Conservation (phyloP, 2,329 filamentous ascomycete genomes). For the Aaosphaeria pasadenensis region DNA sequence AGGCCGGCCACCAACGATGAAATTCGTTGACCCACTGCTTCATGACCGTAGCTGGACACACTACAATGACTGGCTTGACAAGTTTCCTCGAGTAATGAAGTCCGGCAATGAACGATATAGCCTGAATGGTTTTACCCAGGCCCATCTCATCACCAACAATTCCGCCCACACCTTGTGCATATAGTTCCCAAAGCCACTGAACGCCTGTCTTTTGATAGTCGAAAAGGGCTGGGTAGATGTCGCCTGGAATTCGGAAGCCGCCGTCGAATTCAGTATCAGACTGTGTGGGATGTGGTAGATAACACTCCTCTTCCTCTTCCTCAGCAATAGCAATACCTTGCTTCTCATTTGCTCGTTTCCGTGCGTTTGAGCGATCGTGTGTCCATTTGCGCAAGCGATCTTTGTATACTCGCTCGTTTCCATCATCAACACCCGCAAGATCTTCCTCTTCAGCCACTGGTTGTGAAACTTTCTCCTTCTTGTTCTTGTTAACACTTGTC, state of each 20-base stretch:
- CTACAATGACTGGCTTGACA: conserved; percentile 80
- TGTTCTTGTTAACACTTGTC: conserved; percentile 15
- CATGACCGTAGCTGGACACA: conserved; percentile 91
- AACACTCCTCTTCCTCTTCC: conserved; percentile 65
- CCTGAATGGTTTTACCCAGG: conserved; percentile 87
- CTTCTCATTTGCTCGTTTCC: conserved; percentile 45
- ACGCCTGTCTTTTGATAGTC: conserved; percentile 97
- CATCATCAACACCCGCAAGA: conserved; percentile 74
- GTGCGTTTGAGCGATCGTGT: conserved; percentile 58
- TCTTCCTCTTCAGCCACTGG: conserved; percentile 46
- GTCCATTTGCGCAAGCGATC: conserved; percentile 74
- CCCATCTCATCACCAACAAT: conserved; percentile 99
- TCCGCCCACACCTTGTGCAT: conserved; percentile 84
- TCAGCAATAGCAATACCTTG: conserved; percentile 17
- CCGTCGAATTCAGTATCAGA: conserved; percentile 73
- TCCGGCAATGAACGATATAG: conserved; percentile 80
- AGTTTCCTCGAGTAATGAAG: conserved; percentile 89
- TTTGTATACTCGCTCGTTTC: conserved; percentile 79
- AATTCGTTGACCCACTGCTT: conserved; percentile 99
- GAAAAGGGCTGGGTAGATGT: conserved; percentile 89
- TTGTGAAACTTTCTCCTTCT: conserved; percentile 11
- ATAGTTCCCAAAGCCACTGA: conserved; percentile 92
- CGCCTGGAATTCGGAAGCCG: conserved; percentile 78
- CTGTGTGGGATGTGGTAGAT: conserved; percentile 79
- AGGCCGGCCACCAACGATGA: conserved; percentile 98